A percentile compares a stretch with the other conserved stretches of the same genome.
Conservation (phyloP, 495 filamentous ascomycete genomes). For the Hypoxylon lenormandii region DNA sequence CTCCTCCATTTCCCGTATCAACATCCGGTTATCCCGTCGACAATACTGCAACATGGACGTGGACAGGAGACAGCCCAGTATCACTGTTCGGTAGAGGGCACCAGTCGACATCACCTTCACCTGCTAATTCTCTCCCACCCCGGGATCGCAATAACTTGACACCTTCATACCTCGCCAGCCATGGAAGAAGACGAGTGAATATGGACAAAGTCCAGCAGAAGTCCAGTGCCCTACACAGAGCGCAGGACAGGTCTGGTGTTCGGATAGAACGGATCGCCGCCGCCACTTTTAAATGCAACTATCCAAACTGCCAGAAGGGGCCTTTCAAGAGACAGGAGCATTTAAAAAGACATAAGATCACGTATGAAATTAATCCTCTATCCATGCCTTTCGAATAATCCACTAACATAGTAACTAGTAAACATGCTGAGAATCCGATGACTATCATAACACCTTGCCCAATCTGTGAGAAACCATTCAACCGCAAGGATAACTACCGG, state of each 20-base stretch:
- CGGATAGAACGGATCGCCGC: constrained; percentile 43
- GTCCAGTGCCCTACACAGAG: constrained; percentile 51
- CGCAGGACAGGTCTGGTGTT: constrained; percentile 40
- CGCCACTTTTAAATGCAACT: constrained; percentile 48
- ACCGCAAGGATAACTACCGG: constrained; percentile 52
- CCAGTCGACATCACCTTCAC: constrained; percentile 38
- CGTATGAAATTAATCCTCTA: constrained; percentile 54
- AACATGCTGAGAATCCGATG: constrained; percentile 37
- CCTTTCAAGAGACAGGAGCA: constrained; percentile 73
- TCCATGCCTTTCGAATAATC: neutral
- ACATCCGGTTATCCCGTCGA: constrained; percentile 26
- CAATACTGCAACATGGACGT: constrained; percentile 34
- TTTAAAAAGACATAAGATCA: constrained; percentile 72
- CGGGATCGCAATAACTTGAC: constrained; percentile 30
- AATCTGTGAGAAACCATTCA: constrained; percentile 52
- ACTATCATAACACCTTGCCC: constrained; percentile 38
- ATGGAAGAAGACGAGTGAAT: constrained; percentile 42
- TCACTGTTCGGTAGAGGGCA: constrained; percentile 37
- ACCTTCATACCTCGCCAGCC: constrained; percentile 29
- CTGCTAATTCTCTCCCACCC: constrained; percentile 26
- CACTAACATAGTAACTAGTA: constrained; percentile 32
- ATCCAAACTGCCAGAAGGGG: constrained; percentile 55
- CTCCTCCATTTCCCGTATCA: constrained; percentile 31
- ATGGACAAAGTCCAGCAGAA: constrained; percentile 50
- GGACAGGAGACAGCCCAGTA: constrained; percentile 41